These are phyloP conservation scores for Nannochloris sp. DNA, from an alignment of 139 green algal genomes.

Conservation along the genomic window DNA sequence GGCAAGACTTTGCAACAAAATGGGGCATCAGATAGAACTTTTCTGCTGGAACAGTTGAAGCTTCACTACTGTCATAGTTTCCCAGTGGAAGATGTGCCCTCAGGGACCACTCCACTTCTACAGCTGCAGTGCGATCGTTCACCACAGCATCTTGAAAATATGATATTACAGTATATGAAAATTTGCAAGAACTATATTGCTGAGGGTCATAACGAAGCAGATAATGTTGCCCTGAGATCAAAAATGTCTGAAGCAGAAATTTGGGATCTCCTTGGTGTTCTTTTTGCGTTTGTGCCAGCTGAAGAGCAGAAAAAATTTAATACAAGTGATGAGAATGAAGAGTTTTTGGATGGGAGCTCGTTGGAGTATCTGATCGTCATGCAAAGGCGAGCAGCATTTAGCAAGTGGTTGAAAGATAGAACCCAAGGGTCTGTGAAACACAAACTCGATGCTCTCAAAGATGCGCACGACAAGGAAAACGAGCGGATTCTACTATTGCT, in stretches of 20 bases:
- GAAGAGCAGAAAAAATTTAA: neutral
- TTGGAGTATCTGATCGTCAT: constrained; percentile 13
- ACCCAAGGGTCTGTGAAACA: constrained; percentile 6
- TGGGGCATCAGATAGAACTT: no score
- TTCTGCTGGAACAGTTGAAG: neutral
- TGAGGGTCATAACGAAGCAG: neutral
- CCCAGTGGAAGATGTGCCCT: neutral
- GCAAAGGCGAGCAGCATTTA: constrained; percentile 33
- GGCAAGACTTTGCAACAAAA: neutral
- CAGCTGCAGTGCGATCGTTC: neutral
- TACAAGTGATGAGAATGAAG: constrained; percentile 6
- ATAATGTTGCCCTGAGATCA: neutral
- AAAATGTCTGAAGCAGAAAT: constrained; percentile 43
- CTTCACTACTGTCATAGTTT: neutral
- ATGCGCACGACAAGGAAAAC: neutral
- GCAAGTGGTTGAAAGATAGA: constrained; percentile 41
- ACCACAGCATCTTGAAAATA: neutral
- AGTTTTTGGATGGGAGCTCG: neutral
- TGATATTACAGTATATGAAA: neutral
- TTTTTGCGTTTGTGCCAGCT: constrained; percentile 31
- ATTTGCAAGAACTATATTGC: neutral
- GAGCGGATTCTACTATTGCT: constrained; percentile 49
- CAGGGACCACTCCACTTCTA: no score
- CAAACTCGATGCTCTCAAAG: neutral
- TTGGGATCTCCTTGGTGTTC: constrained; percentile 61